Base-by-base conservation (phyloP, 2,329 filamentous ascomycete genomes). In the Ophiostoma perfectum region DNA sequence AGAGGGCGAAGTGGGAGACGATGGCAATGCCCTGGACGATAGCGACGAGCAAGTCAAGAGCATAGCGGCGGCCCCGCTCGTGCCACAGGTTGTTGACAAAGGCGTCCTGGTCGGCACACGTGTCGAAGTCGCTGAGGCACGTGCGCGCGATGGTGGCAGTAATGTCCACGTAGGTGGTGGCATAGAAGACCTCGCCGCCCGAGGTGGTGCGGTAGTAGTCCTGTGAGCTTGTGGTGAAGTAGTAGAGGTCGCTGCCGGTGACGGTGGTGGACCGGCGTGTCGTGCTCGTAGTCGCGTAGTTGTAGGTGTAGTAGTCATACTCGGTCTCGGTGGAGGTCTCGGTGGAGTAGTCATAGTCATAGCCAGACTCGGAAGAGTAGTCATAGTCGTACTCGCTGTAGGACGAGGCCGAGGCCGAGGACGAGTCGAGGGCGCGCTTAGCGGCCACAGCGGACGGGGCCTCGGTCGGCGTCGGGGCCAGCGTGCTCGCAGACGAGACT, bases 21-120 rank as follows among this genome's bases (percentile, higher is more conserved):
- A 83, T 71, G 5, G 81, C 75, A 14, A 84, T 73, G 0, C 81
- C 79, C 69, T 83, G 80, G 8, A 83, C 3, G 4, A 64, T 45
- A 41, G n/a, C 14, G 9, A 58, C n/a, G 12, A 52, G 6, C 39
- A 68, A 1, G n/a, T 41, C 55, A 7, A 69, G 36, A 1, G 42
- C 62, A 47, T n/a, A 6, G 45, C 68, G 69, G 42, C 44, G 39
- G 9, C 27, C 7, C n/a, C 11, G 58, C 14, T 42, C 49, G 45
- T 49, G 41, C 69, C 66, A 70, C 12, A 72, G 2, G 27, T 11
- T 7, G 65, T 72, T 72, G 68, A 73, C 55, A 9, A 14, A 12
- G 38, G 64, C 65, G 66, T 73, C 72, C 69, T 72, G 71, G 16
- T 68, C 39, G 36, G 69, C 68, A 67, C 72, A 72, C 44, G 64